These are phyloP conservation scores for Lachancea sp. DNA, from an alignment of 805 yeast genomes.

Conservation along the genomic window DNA sequence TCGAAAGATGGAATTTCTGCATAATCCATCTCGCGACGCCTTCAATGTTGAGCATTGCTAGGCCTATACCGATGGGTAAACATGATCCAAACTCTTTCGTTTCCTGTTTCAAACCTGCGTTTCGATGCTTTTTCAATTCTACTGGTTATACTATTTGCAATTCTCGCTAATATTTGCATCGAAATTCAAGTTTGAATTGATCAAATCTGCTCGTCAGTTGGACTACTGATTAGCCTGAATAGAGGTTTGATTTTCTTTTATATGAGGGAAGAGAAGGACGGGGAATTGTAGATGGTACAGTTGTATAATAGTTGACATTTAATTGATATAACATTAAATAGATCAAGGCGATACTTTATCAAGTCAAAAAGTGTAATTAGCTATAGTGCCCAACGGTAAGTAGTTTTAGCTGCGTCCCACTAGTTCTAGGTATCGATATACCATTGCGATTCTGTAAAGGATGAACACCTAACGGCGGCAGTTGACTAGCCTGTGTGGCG, in stretches of 20 bases:
- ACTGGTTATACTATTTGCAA: conserved; percentile 9
- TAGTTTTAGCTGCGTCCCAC: neutral
- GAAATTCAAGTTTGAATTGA: conserved; percentile 10
- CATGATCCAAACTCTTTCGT: conserved; percentile 7
- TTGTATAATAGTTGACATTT: conserved; percentile 15
- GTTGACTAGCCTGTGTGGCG: conserved; percentile 62
- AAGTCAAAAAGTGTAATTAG: neutral
- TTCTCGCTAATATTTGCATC: conserved; percentile 9
- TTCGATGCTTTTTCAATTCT: conserved; percentile 11
- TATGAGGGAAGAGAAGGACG: conserved; percentile 8
- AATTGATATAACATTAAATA: conserved; percentile 15
- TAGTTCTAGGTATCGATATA: no score
- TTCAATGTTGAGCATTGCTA: conserved; percentile 10
- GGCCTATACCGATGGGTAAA: neutral
- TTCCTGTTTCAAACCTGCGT: conserved; percentile 9
- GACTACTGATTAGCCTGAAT: neutral
- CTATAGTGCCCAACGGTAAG: neutral
- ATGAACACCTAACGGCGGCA: neutral
- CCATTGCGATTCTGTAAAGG: neutral
- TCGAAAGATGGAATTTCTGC: conserved; percentile 5
- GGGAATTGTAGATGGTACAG: conserved; percentile 11
- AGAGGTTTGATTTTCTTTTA: neutral
- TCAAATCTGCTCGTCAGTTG: conserved; percentile 2
- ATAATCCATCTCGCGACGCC: conserved; percentile 1
- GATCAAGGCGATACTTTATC: conserved; percentile 9